phyloP scores from a whole-genome alignment of 768 basidiomycete genomes.

The Gautieria morchelliformis region DNA sequence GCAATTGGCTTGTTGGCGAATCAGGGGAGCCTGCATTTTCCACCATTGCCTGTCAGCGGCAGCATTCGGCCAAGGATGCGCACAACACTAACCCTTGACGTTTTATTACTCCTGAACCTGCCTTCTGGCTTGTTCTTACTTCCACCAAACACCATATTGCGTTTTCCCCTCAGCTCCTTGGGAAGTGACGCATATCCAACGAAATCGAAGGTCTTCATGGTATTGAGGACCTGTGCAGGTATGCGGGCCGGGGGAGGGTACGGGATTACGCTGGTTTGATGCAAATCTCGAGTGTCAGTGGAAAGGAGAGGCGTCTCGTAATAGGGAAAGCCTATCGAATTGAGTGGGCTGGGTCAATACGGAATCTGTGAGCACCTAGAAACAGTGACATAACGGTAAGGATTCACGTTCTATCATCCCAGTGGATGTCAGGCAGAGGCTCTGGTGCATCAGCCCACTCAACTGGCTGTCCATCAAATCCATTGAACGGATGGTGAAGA shows the following conservation, averaged over 20 bases:
- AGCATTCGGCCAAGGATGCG: neutral
- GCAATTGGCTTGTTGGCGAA: conserved; percentile 41
- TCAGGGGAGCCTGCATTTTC: conserved; percentile 22
- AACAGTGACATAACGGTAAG: conserved; percentile 1
- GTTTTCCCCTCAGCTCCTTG: conserved; percentile 70
- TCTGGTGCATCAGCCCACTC: conserved; percentile 78
- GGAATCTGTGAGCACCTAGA: neutral
- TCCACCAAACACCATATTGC: conserved; percentile 59
- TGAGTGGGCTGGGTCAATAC: conserved; percentile 57
- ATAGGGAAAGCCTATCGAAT: conserved; percentile 79
- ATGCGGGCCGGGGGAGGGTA: conserved; percentile 67
- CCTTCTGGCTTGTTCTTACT: conserved; percentile 42
- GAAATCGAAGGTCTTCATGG: conserved; percentile 82
- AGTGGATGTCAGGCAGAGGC: conserved; percentile 60
- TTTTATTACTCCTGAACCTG: conserved; percentile 82
- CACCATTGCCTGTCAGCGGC: neutral
- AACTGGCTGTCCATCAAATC: conserved; percentile 76
- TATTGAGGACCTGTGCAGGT: conserved; percentile 62
- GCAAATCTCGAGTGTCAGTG: conserved; percentile 29
- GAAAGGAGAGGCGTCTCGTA: conserved; percentile 73
- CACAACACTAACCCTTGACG: conserved; percentile 9
- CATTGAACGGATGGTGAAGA: conserved; percentile 65
- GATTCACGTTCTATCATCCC: conserved; percentile 72
- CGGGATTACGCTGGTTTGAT: conserved; percentile 22
- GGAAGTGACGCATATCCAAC: conserved; percentile 86